These are phyloP conservation scores for Thielaviopsis ethacetica DNA, from an alignment of 2,329 filamentous ascomycete genomes.

Conservation along the genomic window DNA sequence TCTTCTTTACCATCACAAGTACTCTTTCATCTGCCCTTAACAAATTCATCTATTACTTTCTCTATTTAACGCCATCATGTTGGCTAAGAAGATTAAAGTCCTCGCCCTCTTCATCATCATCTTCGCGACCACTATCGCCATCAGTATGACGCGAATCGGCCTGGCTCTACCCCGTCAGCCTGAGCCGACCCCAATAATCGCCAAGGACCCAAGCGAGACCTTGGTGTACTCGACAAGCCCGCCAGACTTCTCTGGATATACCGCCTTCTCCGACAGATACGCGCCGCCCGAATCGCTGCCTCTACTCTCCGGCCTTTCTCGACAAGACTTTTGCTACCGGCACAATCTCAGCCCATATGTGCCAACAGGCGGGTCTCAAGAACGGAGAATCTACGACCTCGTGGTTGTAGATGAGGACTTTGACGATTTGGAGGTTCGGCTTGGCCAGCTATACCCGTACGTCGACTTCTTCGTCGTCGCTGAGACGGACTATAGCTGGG, in stretches of 20 bases:
- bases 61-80: not conserved
- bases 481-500: conserved; percentile 42
- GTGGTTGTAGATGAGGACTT: conserved; percentile 47
- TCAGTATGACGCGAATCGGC: not conserved
- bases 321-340: conserved; percentile 18
- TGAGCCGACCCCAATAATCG: not conserved
- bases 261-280: not conserved
- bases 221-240: not conserved
- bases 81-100: not conserved
- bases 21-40: not conserved
- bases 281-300: not conserved
- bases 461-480: conserved; percentile 52
- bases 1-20: not conserved
- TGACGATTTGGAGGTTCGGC: conserved; percentile 48
- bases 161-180: not conserved
- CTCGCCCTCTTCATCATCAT: not conserved
- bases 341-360: conserved; percentile 24
- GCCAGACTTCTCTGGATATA: not conserved
- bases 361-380: not conserved
- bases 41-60: not conserved
- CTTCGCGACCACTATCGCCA: not conserved
- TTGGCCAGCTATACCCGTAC: conserved; percentile 37
- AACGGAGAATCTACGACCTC: conserved; percentile 36
- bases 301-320: not conserved
- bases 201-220: not conserved